A percentile compares a stretch with the other conserved stretches of the same genome.
phyloP scores from a whole-genome alignment of 2,329 filamentous ascomycete species.

The Monosporascus sp. region DNA sequence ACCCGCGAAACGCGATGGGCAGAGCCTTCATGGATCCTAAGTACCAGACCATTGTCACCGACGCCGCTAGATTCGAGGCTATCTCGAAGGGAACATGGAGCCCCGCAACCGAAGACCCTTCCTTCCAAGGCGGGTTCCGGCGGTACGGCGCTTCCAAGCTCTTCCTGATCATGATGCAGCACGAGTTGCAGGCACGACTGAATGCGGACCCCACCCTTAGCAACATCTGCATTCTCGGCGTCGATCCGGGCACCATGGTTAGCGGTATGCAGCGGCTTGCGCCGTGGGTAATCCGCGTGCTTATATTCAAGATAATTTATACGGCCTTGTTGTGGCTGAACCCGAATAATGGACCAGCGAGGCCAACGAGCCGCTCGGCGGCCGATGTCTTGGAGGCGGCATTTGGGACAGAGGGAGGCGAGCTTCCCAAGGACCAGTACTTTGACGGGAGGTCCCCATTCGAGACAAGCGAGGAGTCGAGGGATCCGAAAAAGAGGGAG shows the following conservation, averaged over 20 bases:
- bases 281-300: slow-evolving; percentile 2
- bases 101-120: slow-evolving; percentile 23
- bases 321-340: slow-evolving; percentile 1
- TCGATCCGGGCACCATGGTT: slow-evolving; percentile 34
- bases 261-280: slow-evolving; percentile 20
- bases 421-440: slow-evolving; percentile 1
- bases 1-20: background rate
- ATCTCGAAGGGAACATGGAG: slow-evolving; percentile 31
- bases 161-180: slow-evolving; percentile 32
- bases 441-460: background rate
- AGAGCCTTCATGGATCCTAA: slow-evolving; percentile 17
- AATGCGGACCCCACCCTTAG: slow-evolving; percentile 27
- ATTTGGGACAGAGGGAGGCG: background rate
- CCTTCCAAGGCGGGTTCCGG: slow-evolving; percentile 22
- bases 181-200: slow-evolving; percentile 31
- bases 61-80: slow-evolving; percentile 14
- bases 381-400: background rate
- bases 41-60: slow-evolving; percentile 24
- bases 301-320: slow-evolving; percentile 6
- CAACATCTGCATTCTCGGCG: slow-evolving; percentile 29
- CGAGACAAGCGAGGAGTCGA: slow-evolving; percentile 2
- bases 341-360: slow-evolving; percentile 1
- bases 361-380: background rate
- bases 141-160: slow-evolving; percentile 36
- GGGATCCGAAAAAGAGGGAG: background rate